A percentile compares a stretch with the other conserved stretches of the same genome.
These are phyloP conservation scores for Podila epigama DNA, from an alignment of 192 early-diverging fungal genomes.

Conservation along the genomic window DNA sequence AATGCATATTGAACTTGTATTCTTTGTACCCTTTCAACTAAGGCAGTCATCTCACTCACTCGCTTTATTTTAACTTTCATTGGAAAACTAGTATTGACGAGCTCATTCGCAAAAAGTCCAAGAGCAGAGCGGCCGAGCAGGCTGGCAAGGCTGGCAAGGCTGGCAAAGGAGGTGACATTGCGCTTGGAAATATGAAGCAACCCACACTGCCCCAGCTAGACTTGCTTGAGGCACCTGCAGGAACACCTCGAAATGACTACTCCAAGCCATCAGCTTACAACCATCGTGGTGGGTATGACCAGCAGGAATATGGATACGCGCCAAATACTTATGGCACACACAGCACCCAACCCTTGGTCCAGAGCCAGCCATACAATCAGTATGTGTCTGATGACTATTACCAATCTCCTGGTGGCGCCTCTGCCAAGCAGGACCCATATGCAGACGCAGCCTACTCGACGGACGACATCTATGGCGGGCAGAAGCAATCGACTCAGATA, in stretches of 20 bases:
- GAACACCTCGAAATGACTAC: conserved; percentile 10
- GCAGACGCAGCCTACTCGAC: background rate
- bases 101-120: conserved; percentile 59
- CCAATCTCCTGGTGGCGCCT: background rate
- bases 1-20: background rate
- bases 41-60: background rate
- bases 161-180: conserved; percentile 4
- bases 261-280: background rate
- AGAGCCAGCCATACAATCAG: conserved; percentile 9
- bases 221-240: background rate
- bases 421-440: background rate
- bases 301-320: conserved; percentile 5
- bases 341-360: background rate
- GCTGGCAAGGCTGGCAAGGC: conserved; percentile 11
- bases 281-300: too few relatives aligned
- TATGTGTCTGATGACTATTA: conserved; percentile 13
- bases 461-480: conserved; percentile 1
- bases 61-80: conserved; percentile 1
- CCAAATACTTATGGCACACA: background rate
- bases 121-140: conserved; percentile 50
- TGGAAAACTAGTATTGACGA: conserved; percentile 58
- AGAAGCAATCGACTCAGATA: background rate
- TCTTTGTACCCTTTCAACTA: background rate
- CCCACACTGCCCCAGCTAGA: conserved; percentile 48
- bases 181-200: conserved; percentile 13